Conservation (phyloP, 768 basidiomycete genomes). For the Pisolithus albus region DNA sequence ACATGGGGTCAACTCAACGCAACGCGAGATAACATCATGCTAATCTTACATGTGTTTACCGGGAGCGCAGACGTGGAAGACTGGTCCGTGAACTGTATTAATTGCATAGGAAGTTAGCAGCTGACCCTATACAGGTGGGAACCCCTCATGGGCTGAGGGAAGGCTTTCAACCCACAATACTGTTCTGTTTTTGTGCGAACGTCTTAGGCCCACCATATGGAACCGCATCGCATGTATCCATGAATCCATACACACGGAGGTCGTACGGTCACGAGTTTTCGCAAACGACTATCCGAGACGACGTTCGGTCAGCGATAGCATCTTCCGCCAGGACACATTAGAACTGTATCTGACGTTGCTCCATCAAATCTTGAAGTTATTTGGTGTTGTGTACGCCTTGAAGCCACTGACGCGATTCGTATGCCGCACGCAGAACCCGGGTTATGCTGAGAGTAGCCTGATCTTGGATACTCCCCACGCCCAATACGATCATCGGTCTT, state of each 20-base stretch:
- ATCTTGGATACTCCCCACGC: no score
- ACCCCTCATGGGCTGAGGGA: constrained; percentile 86
- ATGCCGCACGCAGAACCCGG: no score
- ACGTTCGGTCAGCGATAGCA: constrained; percentile 77
- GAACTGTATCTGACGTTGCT: not conserved
- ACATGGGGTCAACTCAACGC: constrained; percentile 91
- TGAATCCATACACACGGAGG: constrained; percentile 66
- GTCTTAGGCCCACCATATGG: constrained; percentile 94
- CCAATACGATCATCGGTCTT: no score
- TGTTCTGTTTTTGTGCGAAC: constrained; percentile 93
- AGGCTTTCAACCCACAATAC: constrained; percentile 80
- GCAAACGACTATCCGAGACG: constrained; percentile 85
- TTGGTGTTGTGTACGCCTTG: no score
- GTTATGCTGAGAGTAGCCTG: no score
- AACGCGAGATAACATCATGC: constrained; percentile 80
- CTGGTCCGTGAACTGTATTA: constrained; percentile 52
- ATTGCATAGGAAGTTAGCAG: not conserved
- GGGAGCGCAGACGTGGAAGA: constrained; percentile 97
- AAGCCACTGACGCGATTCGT: no score
- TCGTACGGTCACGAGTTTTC: constrained; percentile 94
- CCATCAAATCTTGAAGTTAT: no score
- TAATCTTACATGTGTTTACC: constrained; percentile 97
- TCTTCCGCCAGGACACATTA: no score
- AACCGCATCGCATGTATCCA: constrained; percentile 79
- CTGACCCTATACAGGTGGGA: constrained; percentile 70